Evolutionary conservation across 2,329 filamentous ascomycete genomes (phyloP).

Genomic region (Trichophyton equinum): DNA sequence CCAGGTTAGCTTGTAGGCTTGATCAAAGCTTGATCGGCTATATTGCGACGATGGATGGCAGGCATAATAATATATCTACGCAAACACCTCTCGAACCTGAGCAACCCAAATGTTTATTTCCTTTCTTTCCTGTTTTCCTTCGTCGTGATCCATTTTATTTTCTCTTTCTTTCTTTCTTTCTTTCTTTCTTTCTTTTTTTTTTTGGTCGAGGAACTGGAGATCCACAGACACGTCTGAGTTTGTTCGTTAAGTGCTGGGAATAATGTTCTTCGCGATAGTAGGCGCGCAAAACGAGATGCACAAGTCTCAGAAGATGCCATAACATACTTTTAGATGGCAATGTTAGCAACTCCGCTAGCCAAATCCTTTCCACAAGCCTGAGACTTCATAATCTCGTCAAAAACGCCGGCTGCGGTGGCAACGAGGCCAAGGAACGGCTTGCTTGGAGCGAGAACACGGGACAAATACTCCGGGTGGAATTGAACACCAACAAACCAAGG

Average conservation of each 20-base stretch:
- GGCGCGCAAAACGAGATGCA: background rate
- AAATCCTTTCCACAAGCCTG: background rate
- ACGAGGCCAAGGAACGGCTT: constrained; percentile 75
- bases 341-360: background rate
- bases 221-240: background rate
- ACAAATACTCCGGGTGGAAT: constrained; percentile 78
- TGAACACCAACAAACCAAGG: constrained; percentile 78
- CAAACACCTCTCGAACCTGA: background rate
- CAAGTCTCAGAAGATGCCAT: background rate
- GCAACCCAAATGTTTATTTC: background rate
- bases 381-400: constrained; percentile 33
- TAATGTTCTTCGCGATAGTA: background rate
- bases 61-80: background rate
- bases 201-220: background rate
- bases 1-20: background rate
- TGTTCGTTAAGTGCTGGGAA: background rate
- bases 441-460: constrained; percentile 59
- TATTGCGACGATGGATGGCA: background rate
- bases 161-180: too few species aligned
- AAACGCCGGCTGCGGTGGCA: constrained; percentile 58
- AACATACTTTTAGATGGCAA: background rate
- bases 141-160: too few species aligned
- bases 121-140: background rate
- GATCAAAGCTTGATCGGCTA: background rate
- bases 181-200: too few species aligned